Percentiles rank a stretch among this genome's conserved stretches.
Conservation (phyloP, 2,329 filamentous ascomycete genomes). For the Plenodomus lindquistii region DNA sequence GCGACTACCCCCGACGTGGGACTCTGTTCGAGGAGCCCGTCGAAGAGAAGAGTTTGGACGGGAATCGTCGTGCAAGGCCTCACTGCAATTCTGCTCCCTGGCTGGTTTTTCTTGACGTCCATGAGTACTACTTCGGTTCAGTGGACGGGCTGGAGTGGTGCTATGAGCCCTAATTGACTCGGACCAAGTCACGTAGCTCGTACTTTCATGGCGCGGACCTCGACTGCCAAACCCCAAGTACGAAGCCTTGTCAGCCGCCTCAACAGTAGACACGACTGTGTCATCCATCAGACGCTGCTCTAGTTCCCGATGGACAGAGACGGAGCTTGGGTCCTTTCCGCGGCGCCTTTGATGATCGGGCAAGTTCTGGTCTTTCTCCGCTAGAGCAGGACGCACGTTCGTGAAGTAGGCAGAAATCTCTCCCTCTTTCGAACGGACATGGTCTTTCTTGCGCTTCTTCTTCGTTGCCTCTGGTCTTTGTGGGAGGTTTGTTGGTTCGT, state of each 20-base stretch:
- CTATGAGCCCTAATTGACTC: constrained; percentile 40
- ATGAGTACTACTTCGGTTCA: background rate
- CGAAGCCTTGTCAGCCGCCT: constrained; percentile 37
- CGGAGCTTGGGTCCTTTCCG: background rate
- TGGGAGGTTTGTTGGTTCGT: constrained; percentile 28
- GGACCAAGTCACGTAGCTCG: constrained; percentile 49
- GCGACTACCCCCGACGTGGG: constrained; percentile 8
- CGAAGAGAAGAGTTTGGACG: constrained; percentile 8
- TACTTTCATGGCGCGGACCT: constrained; percentile 34
- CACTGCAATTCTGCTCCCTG: background rate
- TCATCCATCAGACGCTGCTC: constrained; percentile 16
- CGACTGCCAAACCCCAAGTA: constrained; percentile 46
- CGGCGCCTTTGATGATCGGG: constrained; percentile 4
- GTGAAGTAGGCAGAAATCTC: constrained; percentile 54
- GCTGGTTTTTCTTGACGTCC: background rate
- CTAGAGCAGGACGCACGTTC: constrained; percentile 29
- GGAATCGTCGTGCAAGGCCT: background rate
- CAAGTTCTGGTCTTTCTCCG: constrained; percentile 16
- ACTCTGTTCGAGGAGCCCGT: constrained; percentile 7
- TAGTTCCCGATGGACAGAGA: constrained; percentile 1
- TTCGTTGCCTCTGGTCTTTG: constrained; percentile 23
- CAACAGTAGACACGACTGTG: constrained; percentile 31
- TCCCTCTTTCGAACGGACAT: constrained; percentile 39
- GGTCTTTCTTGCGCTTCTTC: constrained; percentile 40
- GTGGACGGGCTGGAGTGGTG: constrained; percentile 9